Evolutionary conservation across 768 basidiomycete genomes (phyloP), one percentile per base, ranked within the genome.

Genomic region (Peribolospora kevripleyi): DNA sequence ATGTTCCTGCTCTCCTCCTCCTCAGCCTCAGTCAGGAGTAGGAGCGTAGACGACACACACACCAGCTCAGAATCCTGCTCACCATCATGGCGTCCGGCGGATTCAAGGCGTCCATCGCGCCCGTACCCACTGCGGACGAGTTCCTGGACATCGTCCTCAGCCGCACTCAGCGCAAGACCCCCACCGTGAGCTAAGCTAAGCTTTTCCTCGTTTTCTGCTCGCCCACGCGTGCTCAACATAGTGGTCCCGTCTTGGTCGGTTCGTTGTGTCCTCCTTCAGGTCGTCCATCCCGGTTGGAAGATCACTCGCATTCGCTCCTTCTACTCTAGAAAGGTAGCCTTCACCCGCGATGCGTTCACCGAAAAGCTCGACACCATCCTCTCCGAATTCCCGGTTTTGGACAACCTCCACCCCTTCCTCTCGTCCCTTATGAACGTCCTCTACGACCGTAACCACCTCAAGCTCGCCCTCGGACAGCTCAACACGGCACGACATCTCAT

Each of bases 381-480:
- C 65, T 76, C 80, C 48, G 93, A 98, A 68, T 98, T 98, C 72
- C 93, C 93, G 25, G 79, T 97, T 71, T 81, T 98, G 53, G 91
- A 97, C 67, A 91, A 97, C 66, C 74, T 98, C 7, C 93, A 98
- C 67, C 93, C 93, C 2, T 98, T 97, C 73, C 73, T 97, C 13
- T 76, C 86, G 2, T 90, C 88, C 2, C 74, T 98, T 13, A 79
- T 98, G 76, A 98, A 98, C 69, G 93, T 98, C 11, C 76, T 98
- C 46, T 98, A 98, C 69, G 93, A 98, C 75, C 97, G 97, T 72
- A 95, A 95, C 66, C 91, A 98, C 67, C 95, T 95, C 77, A 97
- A 97, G 71, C 82, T 98, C 53, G 93, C 93, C 3, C 73, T 98
- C 48, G 91, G 93, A 57, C 93, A 98, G 66, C 77, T 98, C 57